Conservation (phyloP, 148 eudicot species). For the Diospyros lotus region DNA sequence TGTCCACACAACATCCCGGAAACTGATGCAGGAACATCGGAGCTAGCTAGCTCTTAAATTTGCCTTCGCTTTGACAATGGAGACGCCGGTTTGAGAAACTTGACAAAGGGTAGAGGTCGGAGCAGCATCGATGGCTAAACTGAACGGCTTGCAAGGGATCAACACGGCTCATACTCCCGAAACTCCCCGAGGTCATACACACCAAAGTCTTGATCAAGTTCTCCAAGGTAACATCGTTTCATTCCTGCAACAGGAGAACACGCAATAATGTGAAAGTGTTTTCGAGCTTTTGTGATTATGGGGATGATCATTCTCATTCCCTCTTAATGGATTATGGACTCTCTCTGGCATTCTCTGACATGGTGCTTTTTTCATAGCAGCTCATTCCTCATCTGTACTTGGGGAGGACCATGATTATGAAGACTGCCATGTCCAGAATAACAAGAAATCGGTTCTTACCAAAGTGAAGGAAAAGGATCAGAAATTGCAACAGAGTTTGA, state of each 20-base stretch:
- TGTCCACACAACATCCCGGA: constrained; percentile 18
- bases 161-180: constrained; percentile 16
- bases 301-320: too few species aligned
- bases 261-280: background rate
- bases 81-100: background rate
- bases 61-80: background rate
- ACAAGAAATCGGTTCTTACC: constrained; percentile 53
- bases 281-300: too few species aligned
- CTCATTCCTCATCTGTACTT: constrained; percentile 21
- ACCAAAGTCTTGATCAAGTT: constrained; percentile 41
- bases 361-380: too few species aligned
- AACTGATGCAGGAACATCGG: constrained; percentile 18
- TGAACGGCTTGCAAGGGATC: constrained; percentile 26
- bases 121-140: constrained; percentile 31
- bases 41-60: constrained; percentile 6
- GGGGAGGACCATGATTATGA: constrained; percentile 42
- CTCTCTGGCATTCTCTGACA: too few species aligned
- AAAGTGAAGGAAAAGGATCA: constrained; percentile 71
- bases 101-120: background rate
- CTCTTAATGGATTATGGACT: too few species aligned
- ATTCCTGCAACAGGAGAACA: background rate
- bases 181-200: constrained; percentile 13
- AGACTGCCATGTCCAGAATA: constrained; percentile 27
- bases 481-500: constrained; percentile 43
- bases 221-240: constrained; percentile 34